Evolutionary conservation across 2,329 filamentous ascomycete species (phyloP).

Genomic region (Parastagonospora nodorum): DNA sequence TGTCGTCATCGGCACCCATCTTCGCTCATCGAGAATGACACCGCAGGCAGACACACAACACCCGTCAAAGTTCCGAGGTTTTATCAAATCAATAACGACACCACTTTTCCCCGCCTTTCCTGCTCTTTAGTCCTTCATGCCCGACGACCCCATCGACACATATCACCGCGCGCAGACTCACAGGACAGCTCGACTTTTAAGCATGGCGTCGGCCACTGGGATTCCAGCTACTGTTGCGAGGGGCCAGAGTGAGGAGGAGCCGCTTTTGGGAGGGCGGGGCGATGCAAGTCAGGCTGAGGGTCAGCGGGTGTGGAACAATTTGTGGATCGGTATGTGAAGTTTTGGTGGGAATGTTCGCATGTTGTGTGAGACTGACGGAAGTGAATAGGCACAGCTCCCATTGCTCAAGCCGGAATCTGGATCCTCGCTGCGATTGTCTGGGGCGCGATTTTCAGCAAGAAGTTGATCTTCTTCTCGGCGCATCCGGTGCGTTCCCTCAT

Average conservation of each 20-base stretch:
- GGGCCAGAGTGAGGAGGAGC: conserved; percentile 64
- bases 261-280: conserved; percentile 71
- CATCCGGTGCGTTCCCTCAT: conserved; percentile 71
- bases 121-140: neutral
- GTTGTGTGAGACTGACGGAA: neutral
- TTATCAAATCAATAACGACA: no score
- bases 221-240: conserved; percentile 55
- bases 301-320: conserved; percentile 69
- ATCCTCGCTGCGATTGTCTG: conserved; percentile 79
- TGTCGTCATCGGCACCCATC: no score
- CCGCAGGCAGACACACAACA: no score
- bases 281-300: conserved; percentile 73
- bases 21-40: no score
- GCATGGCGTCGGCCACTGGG: conserved; percentile 72
- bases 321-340: conserved; percentile 68
- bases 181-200: neutral
- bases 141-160: neutral
- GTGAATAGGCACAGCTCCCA: conserved; percentile 72
- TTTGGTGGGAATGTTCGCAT: neutral
- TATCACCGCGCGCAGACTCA: neutral
- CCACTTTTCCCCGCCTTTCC: no score
- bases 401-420: conserved; percentile 79
- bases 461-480: conserved; percentile 81
- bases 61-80: no score
- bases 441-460: conserved; percentile 71